Conservation (phyloP, 2,329 filamentous ascomycete species). For the Tricladium varicosporioides region DNA sequence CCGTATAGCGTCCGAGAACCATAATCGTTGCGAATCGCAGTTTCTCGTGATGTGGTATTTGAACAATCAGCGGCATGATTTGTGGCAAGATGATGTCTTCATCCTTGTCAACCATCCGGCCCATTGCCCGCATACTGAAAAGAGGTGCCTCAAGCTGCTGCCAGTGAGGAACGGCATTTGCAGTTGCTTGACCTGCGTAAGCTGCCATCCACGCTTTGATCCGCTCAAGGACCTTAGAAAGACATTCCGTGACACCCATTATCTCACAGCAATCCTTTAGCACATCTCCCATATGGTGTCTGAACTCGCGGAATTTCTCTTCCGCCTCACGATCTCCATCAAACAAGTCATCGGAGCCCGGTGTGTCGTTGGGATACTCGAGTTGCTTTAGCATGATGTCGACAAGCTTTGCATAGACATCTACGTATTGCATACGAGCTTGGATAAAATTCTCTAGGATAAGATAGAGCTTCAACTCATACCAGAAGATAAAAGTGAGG, state of each 20-base stretch:
- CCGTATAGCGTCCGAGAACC: slow-evolving; percentile 93
- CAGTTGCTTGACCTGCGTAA: slow-evolving; percentile 73
- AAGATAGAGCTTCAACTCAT: slow-evolving; percentile 94
- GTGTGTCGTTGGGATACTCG: slow-evolving; percentile 75
- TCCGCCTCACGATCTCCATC: slow-evolving; percentile 94
- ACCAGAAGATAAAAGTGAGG: slow-evolving; percentile 97
- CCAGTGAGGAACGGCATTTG: slow-evolving; percentile 83
- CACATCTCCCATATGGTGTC: slow-evolving; percentile 96
- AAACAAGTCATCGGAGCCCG: slow-evolving; percentile 64
- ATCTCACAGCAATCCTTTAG: slow-evolving; percentile 97
- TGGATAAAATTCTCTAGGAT: slow-evolving; percentile 86
- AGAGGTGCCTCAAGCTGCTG: slow-evolving; percentile 93
- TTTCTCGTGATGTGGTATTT: slow-evolving; percentile 95
- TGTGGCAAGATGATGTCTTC: slow-evolving; percentile 85
- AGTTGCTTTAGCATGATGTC: slow-evolving; percentile 91
- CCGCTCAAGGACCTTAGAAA: slow-evolving; percentile 81
- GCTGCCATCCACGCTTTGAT: slow-evolving; percentile 87
- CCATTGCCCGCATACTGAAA: slow-evolving; percentile 94
- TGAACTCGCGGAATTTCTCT: slow-evolving; percentile 94
- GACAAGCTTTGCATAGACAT: slow-evolving; percentile 84
- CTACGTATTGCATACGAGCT: slow-evolving; percentile 71
- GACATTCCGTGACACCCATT: slow-evolving; percentile 86
- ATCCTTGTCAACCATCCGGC: slow-evolving; percentile 88
- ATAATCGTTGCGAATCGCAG: slow-evolving; percentile 98
- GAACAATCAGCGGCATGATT: slow-evolving; percentile 88